Conservation (phyloP, 2,329 filamentous ascomycete genomes). For the Botrytis medusae region DNA sequence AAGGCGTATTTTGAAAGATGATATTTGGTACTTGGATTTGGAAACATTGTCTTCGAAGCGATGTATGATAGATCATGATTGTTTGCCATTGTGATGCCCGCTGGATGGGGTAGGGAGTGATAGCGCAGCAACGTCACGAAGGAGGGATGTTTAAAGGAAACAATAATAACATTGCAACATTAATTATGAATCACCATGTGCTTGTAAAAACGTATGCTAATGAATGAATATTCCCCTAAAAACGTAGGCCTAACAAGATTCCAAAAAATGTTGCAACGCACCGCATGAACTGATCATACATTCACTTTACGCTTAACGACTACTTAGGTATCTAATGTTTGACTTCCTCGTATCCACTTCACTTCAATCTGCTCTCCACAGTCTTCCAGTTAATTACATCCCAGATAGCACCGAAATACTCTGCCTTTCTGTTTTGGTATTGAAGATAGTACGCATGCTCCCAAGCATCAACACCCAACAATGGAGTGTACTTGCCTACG, state of each 20-base stretch:
- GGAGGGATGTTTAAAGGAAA: background rate
- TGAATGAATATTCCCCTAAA: background rate
- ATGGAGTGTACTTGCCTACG: slow-evolving; percentile 75
- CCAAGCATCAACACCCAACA: slow-evolving; percentile 92
- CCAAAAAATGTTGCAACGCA: background rate
- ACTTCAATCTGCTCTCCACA: slow-evolving; percentile 71
- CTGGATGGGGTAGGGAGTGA: too few species aligned
- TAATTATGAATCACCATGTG: background rate
- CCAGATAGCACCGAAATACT: slow-evolving; percentile 94
- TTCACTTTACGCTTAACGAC: slow-evolving; percentile 1
- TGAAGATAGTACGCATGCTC: slow-evolving; percentile 96
- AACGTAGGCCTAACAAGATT: background rate
- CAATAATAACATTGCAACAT: background rate
- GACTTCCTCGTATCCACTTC: background rate
- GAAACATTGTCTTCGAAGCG: background rate
- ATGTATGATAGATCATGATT: background rate
- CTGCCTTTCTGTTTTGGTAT: slow-evolving; percentile 95
- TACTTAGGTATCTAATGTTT: background rate
- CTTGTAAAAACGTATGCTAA: background rate
- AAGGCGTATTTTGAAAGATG: background rate
- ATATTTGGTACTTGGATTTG: background rate
- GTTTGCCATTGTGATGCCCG: background rate
- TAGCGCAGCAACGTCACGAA: background rate
- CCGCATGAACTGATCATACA: background rate
- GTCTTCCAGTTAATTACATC: slow-evolving; percentile 96